A percentile compares a stretch with the other conserved stretches of the same genome.
Evolutionary conservation across 495 filamentous ascomycete genomes (phyloP).

Genomic region (Parachaetomium inaequale): DNA sequence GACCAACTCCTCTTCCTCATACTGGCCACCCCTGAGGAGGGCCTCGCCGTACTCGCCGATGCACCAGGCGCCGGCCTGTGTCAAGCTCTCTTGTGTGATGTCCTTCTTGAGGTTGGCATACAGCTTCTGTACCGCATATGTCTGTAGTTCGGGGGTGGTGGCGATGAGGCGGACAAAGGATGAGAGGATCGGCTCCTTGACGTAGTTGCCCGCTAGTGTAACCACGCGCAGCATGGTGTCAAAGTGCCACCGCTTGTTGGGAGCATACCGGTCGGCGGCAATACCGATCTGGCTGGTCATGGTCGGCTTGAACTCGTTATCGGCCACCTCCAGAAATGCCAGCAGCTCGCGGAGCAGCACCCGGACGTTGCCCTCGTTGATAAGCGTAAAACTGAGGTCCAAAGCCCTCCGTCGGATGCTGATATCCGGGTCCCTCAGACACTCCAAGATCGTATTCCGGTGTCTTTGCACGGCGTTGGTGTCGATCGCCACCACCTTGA

Average conservation of each 20-base stretch:
- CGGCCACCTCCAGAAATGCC: conserved; percentile 91
- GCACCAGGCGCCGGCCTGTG: conserved; percentile 91
- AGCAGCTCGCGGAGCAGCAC: conserved; percentile 88
- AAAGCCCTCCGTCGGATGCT: conserved; percentile 92
- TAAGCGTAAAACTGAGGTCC: conserved; percentile 94
- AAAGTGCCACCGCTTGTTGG: conserved; percentile 96
- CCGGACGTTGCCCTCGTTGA: conserved; percentile 93
- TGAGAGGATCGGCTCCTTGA: conserved; percentile 95
- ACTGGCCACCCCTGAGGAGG: conserved; percentile 80
- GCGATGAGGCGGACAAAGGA: conserved; percentile 95
- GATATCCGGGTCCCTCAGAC: conserved; percentile 96
- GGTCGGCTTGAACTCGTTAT: conserved; percentile 96
- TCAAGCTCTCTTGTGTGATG: conserved; percentile 94
- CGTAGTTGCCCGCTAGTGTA: conserved; percentile 90
- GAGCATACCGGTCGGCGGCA: conserved; percentile 91
- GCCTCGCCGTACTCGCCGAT: conserved; percentile 96
- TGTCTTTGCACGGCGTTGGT: conserved; percentile 97
- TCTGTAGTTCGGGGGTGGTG: conserved; percentile 90
- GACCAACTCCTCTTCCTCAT: conserved; percentile 92
- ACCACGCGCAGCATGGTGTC: conserved; percentile 96
- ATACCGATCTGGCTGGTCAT: conserved; percentile 98
- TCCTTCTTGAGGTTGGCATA: conserved; percentile 88
- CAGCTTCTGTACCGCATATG: conserved; percentile 92
- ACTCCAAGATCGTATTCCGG: conserved; percentile 95
- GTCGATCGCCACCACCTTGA: conserved; percentile 97